These are phyloP conservation scores for Neostapfia colusana DNA, from an alignment of 176 grass and related monocot species.

Conservation along the genomic window DNA sequence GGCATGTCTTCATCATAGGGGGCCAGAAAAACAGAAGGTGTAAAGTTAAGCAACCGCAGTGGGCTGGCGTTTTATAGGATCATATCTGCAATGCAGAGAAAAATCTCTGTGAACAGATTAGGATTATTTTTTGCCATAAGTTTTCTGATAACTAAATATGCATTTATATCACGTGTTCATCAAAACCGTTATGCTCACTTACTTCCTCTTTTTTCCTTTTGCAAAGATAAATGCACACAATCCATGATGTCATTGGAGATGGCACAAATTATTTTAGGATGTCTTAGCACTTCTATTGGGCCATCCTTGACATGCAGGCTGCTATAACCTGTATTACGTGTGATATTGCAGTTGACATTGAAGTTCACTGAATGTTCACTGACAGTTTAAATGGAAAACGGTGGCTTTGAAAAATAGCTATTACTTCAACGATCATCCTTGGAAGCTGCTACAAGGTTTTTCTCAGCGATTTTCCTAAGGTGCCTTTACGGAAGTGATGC, in stretches of 20 bases:
- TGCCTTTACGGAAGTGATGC: constrained; percentile 19
- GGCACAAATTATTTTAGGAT: neutral
- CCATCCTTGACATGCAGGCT: constrained; percentile 24
- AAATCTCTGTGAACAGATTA: neutral
- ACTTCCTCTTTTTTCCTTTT: neutral
- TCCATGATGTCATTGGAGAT: constrained; percentile 35
- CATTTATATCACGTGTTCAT: constrained; percentile 24
- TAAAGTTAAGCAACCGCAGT: constrained; percentile 17
- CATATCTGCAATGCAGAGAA: constrained; percentile 7
- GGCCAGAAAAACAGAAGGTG: constrained; percentile 7
- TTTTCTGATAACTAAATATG: constrained; percentile 24
- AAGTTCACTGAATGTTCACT: constrained; percentile 21
- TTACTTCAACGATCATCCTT: constrained; percentile 5
- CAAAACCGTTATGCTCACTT: neutral
- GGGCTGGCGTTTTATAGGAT: neutral
- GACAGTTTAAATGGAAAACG: constrained; percentile 10
- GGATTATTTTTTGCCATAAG: constrained; percentile 4
- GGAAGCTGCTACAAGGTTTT: constrained; percentile 18
- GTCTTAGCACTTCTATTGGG: constrained; percentile 28
- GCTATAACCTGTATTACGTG: neutral
- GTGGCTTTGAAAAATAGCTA: constrained; percentile 21
- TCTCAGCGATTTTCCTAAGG: neutral
- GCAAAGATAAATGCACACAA: constrained; percentile 12
- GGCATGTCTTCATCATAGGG: neutral
- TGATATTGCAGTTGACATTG: neutral